Base-by-base conservation (phyloP, 1,284 basidiomycete species). In the Coriolopsis trogii region DNA sequence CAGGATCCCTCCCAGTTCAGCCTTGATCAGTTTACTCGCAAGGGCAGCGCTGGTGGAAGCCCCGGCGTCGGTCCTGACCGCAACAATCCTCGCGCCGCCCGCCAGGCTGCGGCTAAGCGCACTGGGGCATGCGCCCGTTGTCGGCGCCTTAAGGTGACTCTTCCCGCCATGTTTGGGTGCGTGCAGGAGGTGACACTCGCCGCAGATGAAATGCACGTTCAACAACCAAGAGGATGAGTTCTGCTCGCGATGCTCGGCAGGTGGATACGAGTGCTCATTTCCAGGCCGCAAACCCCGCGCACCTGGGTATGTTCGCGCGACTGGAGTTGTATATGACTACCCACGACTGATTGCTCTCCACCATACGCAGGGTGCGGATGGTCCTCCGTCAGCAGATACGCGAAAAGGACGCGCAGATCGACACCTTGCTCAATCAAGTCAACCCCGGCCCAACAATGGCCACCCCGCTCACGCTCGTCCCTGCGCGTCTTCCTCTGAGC, bases 211-310 rank as follows among this genome's bases (percentile, higher is more conserved):
- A 37, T 70, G 69, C 57, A 64, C 63, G 0, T 70, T 70, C 46
- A 49, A 58, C 15, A 58, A 63, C 24, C 49, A 54, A 15, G 63
- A 63, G 16, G 42, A 56, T 16, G 58, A 55, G 20, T 51, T 52
- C 0, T 70, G 69, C 42, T 61, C 63, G 21, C 53, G 68, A 4
- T 71, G 68, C 34, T 57, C 56, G 10, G 52, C 63, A 6, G 68
- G 66, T 7, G 61, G 63, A 5, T 66, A 67, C 45, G 58, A 67
- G n/a, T 72, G 70, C 50, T 47, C 66, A 41, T 68, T 71, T 12
- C 68, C 68, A 24, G 70, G 70, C 1, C 63, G 70, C 16, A 71
- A 71, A 58, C 67, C 67, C 16, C 62, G 69, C 46, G 69, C 68
- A 6, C 70, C 69, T 3, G 67, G 68, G 70, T 71, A 42, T 34